Percentiles rank a stretch among this genome's conserved stretches.
Evolutionary conservation across 2,329 filamentous ascomycete species (phyloP).

Genomic region (Botrytis elliptica): DNA sequence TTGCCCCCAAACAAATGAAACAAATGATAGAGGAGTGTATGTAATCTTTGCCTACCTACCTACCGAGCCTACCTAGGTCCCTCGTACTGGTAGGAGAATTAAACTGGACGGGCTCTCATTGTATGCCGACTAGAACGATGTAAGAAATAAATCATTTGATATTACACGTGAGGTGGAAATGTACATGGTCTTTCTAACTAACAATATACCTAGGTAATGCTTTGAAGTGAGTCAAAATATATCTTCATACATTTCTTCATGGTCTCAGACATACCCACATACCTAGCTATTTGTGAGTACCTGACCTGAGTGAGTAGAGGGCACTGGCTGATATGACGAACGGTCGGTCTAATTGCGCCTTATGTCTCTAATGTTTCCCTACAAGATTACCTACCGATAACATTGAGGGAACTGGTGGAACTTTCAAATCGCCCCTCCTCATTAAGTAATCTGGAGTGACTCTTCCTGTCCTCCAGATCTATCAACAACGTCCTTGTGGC

Average conservation of each 20-base stretch:
- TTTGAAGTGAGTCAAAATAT: neutral
- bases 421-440: slow-evolving; percentile 14
- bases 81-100: neutral
- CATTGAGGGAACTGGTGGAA: neutral
- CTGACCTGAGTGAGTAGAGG: too few species aligned
- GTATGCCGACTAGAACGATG: neutral
- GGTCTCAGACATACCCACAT: neutral
- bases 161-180: neutral
- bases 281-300: neutral
- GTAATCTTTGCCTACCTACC: too few species aligned
- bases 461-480: neutral
- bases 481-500: slow-evolving; percentile 6
- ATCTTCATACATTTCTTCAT: neutral
- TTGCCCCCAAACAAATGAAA: neutral
- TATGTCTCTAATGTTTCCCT: neutral
- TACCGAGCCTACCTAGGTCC: too few species aligned
- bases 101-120: neutral
- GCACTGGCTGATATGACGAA: neutral
- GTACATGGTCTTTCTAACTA: neutral
- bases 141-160: neutral
- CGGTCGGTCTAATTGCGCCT: neutral
- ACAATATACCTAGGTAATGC: neutral
- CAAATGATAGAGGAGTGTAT: neutral
- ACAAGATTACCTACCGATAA: neutral
- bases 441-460: neutral